Evolutionary conservation across 2,329 filamentous ascomycete genomes (phyloP), one percentile per base, ranked within the genome.

Genomic region (Chrysoporthe cubensis): DNA sequence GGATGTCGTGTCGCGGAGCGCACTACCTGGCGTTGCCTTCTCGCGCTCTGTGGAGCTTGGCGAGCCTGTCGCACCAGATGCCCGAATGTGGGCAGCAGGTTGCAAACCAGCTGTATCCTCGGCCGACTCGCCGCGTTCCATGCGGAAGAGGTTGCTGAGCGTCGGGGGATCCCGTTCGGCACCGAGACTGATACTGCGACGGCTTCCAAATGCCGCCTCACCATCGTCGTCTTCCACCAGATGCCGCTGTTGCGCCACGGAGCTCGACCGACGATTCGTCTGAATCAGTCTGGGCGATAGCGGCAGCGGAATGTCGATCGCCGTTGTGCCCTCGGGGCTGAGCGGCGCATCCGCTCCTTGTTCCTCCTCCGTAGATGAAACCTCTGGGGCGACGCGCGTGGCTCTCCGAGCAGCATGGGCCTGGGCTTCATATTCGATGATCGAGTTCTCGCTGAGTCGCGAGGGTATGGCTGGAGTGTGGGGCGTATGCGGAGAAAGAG

Each of bases 391-490:
- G 66, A 72, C 71, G 62, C 75, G 75, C 44, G 73, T 71, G 13
- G 61, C 69, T 60, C 69, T 40, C n/a, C 73, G 74, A 11, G 74
- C 73, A 11, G 75, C 71, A 18, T 71, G 72, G 9, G 67, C 67
- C 71, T 78, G 76, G 43, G 76, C 71, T 61, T 77, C 76, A 74
- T 93, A 91, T 71, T 93, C 91, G 56, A 89, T 89, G 69, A 96
- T 93, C 63, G 92, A 96, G 75, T 96, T 94, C 71, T 96, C 93
- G 75, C 93, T 97, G 32, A 99, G 82, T n/a, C 96, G 88, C 8
- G 94, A 97, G 26, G 95, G 95, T 40, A 98, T 93, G 13, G 94
- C 94, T 4, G 96, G 96, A 0, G 94, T 97, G 75, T 98, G 94
- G 1, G 94, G 93, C 0, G 93, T 97, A 75, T 95, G 93, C 11